Conservation (phyloP, 176 grass and related monocot species). For the Aegilops bicornis region DNA sequence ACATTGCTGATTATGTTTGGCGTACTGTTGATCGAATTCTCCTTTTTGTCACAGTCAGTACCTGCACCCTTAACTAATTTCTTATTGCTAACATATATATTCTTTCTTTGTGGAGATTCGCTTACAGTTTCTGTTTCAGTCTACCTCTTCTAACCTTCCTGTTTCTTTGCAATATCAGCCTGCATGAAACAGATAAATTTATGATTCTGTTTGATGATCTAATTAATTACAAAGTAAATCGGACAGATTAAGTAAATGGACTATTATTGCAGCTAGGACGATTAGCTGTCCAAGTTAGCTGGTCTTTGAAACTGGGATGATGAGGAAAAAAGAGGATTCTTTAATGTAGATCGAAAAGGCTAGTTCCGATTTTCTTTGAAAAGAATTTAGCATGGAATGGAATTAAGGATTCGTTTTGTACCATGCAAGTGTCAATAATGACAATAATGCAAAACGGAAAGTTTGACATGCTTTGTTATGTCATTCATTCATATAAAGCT, state of each 20-base stretch:
- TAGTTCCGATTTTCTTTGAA: slow-evolving; percentile 17
- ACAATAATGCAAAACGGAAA: slow-evolving; percentile 12
- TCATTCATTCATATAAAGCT: background rate
- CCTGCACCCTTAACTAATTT: background rate
- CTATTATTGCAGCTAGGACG: background rate
- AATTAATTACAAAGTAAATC: background rate
- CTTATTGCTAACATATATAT: background rate
- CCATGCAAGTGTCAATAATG: background rate
- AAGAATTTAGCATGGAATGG: background rate
- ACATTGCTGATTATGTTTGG: background rate
- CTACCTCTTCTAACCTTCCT: background rate
- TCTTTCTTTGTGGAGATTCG: background rate
- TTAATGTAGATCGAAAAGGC: slow-evolving; percentile 28
- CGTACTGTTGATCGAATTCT: background rate
- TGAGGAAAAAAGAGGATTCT: slow-evolving; percentile 6
- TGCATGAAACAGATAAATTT: background rate
- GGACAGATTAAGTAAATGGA: background rate
- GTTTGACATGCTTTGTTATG: background rate
- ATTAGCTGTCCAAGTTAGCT: slow-evolving; percentile 22
- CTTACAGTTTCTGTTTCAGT: background rate
- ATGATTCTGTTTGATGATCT: slow-evolving; percentile 3
- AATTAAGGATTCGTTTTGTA: slow-evolving; percentile 10
- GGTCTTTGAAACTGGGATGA: background rate
- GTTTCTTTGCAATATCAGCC: slow-evolving; percentile 2
- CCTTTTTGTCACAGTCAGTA: background rate